These are phyloP conservation scores for Fusarium caatingaense DNA, from an alignment of 2,329 filamentous ascomycete species.

Conservation along the genomic window DNA sequence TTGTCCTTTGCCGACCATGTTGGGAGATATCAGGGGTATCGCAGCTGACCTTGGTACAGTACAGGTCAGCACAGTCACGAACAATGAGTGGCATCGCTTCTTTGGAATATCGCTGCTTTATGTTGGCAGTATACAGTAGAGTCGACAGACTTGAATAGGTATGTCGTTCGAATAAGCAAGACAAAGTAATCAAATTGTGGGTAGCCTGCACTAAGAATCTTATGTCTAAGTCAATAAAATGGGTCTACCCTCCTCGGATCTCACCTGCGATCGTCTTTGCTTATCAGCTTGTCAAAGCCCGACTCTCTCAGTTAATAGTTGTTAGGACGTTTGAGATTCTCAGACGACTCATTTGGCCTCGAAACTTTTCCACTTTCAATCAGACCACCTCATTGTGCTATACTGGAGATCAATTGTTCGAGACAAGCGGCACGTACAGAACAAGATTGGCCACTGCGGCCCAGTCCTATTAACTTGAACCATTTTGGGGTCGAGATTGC, in stretches of 20 bases:
- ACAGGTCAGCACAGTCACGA: background rate
- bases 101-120: background rate
- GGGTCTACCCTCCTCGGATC: slow-evolving; percentile 9
- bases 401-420: background rate
- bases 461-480: slow-evolving; percentile 12
- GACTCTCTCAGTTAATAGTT: background rate
- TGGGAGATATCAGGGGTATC: background rate
- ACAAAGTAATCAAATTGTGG: background rate
- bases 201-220: background rate
- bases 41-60: background rate
- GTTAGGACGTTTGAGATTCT: background rate
- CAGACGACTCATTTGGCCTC: too few species aligned
- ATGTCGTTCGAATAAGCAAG: slow-evolving; percentile 13
- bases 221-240: slow-evolving; percentile 6
- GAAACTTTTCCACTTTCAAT: background rate
- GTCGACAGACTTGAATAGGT: background rate
- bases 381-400: background rate
- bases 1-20: background rate
- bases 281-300: background rate
- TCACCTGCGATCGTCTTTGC: background rate
- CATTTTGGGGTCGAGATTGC: slow-evolving; percentile 10
- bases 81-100: background rate
- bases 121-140: background rate
- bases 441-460: slow-evolving; percentile 5
- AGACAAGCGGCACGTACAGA: slow-evolving; percentile 5